These are phyloP conservation scores for Neurospora tetrasperma DNA, from an alignment of 495 filamentous ascomycete species.

Conservation along the genomic window DNA sequence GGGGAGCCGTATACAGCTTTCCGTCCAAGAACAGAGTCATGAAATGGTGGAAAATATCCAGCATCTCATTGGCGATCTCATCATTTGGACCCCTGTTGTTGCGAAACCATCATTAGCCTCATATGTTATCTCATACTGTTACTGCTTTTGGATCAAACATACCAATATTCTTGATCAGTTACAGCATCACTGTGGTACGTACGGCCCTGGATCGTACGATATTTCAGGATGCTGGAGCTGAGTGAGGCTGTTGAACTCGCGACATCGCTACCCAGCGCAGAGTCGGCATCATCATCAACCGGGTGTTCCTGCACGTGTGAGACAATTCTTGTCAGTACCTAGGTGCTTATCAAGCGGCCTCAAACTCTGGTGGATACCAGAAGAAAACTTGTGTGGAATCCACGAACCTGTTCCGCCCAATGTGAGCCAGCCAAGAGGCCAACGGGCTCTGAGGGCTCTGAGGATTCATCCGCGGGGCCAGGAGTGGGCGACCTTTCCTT, in stretches of 20 bases:
- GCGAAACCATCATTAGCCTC: neutral
- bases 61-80: slow-evolving; percentile 23
- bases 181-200: slow-evolving; percentile 19
- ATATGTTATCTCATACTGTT: neutral
- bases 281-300: slow-evolving; percentile 25
- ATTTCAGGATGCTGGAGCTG: slow-evolving; percentile 26
- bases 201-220: slow-evolving; percentile 21
- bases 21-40: slow-evolving; percentile 35
- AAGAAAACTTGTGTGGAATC: too few relatives aligned
- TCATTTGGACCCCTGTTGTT: slow-evolving; percentile 22
- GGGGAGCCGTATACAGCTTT: slow-evolving; percentile 44
- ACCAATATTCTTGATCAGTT: slow-evolving; percentile 20
- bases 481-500: neutral
- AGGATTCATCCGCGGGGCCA: neutral
- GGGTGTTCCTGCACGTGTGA: neutral
- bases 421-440: neutral
- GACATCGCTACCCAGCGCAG: slow-evolving; percentile 25
- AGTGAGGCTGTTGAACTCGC: slow-evolving; percentile 19
- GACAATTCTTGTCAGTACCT: neutral
- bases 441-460: neutral
- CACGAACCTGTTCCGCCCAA: neutral
- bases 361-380: neutral
- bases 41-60: slow-evolving; percentile 21
- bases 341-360: neutral
- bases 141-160: neutral